Percentiles rank a stretch among this genome's conserved stretches.
Conservation (phyloP, 352 stramenopile species). For the Nothophytophthora sp. region DNA sequence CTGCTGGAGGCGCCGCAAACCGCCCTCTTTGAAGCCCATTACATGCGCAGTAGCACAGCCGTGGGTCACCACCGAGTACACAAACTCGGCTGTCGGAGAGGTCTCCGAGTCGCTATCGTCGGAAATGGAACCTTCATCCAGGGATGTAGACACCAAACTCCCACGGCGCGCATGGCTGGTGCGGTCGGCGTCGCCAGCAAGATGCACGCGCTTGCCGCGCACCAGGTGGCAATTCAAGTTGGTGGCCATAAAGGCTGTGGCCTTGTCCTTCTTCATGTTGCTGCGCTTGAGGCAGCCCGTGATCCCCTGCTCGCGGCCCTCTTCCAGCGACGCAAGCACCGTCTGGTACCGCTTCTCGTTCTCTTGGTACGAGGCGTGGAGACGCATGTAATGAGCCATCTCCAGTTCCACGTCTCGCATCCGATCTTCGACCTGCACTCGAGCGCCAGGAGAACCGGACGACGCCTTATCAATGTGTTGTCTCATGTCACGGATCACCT, state of each 20-base stretch:
- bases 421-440: constrained; percentile 33
- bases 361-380: constrained; percentile 62
- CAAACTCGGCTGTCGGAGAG: constrained; percentile 38
- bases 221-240: constrained; percentile 87
- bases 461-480: constrained; percentile 41
- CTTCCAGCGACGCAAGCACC: constrained; percentile 65
- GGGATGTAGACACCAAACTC: constrained; percentile 27
- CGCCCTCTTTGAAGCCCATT: constrained; percentile 86
- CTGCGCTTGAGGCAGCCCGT: constrained; percentile 84
- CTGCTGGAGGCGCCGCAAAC: constrained; percentile 60
- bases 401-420: constrained; percentile 53
- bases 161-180: constrained; percentile 21
- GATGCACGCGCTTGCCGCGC: constrained; percentile 54
- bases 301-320: constrained; percentile 81
- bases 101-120: constrained; percentile 43
- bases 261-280: constrained; percentile 87
- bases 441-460: constrained; percentile 9
- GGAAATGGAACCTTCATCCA: constrained; percentile 28
- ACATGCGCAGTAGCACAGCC: constrained; percentile 78
- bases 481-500: constrained; percentile 56
- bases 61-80: constrained; percentile 79
- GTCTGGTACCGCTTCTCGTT: constrained; percentile 74
- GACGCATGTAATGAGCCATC: constrained; percentile 61
- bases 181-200: constrained; percentile 37
- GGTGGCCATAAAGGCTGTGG: constrained; percentile 83